Evolutionary conservation across 352 stramenopile species (phyloP).

Genomic region (Pythium utonaiense): DNA sequence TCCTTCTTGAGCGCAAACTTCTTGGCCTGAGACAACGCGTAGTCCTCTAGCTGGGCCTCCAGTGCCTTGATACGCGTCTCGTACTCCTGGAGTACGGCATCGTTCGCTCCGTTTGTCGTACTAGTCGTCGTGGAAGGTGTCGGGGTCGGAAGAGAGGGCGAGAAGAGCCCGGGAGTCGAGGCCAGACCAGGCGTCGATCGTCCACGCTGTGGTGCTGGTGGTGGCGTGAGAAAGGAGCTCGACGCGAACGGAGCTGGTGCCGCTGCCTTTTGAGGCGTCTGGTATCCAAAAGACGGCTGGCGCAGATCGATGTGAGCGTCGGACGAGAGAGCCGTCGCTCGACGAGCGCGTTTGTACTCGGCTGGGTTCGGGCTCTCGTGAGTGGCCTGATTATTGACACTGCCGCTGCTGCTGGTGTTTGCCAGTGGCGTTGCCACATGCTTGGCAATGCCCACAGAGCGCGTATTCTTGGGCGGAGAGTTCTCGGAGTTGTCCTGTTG

Average conservation of each 20-base stretch:
- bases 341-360: slow-evolving; percentile 28
- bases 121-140: not conserved
- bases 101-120: not conserved
- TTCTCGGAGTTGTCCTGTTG: slow-evolving; percentile 16
- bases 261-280: not conserved
- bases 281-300: slow-evolving; percentile 12
- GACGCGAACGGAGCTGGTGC: not conserved
- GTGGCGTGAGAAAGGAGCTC: not conserved
- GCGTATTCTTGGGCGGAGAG: slow-evolving; percentile 10
- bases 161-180: not conserved
- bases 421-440: not conserved
- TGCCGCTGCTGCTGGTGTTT: not conserved
- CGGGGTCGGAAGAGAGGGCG: not conserved
- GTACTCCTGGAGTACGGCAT: slow-evolving; percentile 12
- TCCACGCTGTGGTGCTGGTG: not conserved
- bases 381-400: slow-evolving; percentile 12
- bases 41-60: slow-evolving; percentile 61
- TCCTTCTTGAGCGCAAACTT: slow-evolving; percentile 79
- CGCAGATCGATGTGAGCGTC: slow-evolving; percentile 22
- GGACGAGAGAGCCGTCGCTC: slow-evolving; percentile 6
- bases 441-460: not conserved
- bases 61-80: slow-evolving; percentile 38
- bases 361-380: slow-evolving; percentile 26
- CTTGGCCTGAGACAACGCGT: slow-evolving; percentile 62
- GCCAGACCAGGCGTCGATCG: not conserved